Conservation (phyloP, 768 basidiomycete species). For the Mycena sanguinolenta region DNA sequence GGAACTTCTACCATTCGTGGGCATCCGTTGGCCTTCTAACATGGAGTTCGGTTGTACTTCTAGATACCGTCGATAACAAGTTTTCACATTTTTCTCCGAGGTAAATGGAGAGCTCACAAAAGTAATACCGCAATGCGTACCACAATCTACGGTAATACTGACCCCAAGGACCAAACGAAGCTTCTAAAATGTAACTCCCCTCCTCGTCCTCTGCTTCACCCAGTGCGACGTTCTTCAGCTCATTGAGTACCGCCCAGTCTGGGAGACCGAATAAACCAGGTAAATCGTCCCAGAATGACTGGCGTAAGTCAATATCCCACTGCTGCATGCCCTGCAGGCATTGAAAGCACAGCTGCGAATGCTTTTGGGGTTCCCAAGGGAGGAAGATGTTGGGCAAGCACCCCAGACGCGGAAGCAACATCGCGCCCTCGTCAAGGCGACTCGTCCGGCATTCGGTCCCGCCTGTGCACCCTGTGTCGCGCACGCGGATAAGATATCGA, state of each 20-base stretch:
- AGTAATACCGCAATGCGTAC: no score
- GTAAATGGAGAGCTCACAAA: no score
- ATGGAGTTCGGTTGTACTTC: no score
- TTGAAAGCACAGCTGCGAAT: neutral
- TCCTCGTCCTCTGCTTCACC: neutral
- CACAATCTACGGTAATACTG: no score
- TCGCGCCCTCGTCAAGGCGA: neutral
- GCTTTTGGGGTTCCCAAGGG: neutral
- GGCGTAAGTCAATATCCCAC: neutral
- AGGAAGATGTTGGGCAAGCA: neutral
- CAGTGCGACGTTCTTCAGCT: constrained; percentile 4
- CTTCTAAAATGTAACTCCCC: neutral
- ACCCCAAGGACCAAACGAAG: neutral
- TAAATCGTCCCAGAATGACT: constrained; percentile 8
- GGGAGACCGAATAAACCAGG: constrained; percentile 13
- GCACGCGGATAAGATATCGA: neutral
- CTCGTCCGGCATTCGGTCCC: neutral
- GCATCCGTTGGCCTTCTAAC: no score
- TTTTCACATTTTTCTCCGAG: no score
- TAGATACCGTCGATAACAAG: no score
- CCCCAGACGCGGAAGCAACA: neutral
- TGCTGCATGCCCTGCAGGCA: constrained; percentile 5
- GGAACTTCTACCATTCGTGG: no score
- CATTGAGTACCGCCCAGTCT: constrained; percentile 5
- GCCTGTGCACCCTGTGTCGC: constrained; percentile 14